Base-by-base conservation (phyloP, 176 grass and related monocot species). In the Otatea glauca region DNA sequence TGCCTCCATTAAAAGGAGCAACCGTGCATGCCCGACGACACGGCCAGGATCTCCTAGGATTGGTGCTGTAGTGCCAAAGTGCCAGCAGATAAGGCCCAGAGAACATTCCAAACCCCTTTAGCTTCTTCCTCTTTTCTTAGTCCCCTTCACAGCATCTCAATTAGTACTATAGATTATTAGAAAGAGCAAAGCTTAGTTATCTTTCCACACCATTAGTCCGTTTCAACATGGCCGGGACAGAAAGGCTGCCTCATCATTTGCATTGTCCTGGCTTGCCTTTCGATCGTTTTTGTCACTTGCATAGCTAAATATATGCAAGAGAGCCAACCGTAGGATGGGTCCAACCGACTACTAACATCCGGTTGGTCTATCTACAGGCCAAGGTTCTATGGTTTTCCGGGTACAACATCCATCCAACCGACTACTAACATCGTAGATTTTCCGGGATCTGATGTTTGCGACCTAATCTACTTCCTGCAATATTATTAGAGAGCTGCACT, bases 91-190 rank as follows among this genome's bases (percentile, higher is more conserved):
- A 38, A 86, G 85, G 67, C 82, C 81, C 76, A 70, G 69, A 86
- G 89, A 93, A 93, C 92, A 90, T 92, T 97, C 89, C 84, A 90
- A 89, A 64, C 78, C 58, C 69, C 80, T 82, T 88, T 83, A 53
- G 21, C 14, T 82, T 73, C 50, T 59, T 72, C 64, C 38, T 39
- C 21, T 69, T 74, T 86, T 54, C 34, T 18, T 90, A 48, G 6
- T 76, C 42, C 8, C 68, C 54, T 42, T 71, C 37, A 20, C 45
- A 77, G 9, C 83, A 64, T 24, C 56, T 34, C 39, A 60, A 15
- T 79, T 60, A 17, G 39, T 3, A 70, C 6, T 29, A 29, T 10
- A 54, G 35, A 54, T 65, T n/a, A 64, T 47, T 21, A 48, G 37
- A 29, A 58, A 72, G 58, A 48, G 20, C 67, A 76, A 45, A 71